These are phyloP conservation scores for Discostella pseudostelligera DNA, from an alignment of 108 stramenopile genomes.

Conservation along the genomic window DNA sequence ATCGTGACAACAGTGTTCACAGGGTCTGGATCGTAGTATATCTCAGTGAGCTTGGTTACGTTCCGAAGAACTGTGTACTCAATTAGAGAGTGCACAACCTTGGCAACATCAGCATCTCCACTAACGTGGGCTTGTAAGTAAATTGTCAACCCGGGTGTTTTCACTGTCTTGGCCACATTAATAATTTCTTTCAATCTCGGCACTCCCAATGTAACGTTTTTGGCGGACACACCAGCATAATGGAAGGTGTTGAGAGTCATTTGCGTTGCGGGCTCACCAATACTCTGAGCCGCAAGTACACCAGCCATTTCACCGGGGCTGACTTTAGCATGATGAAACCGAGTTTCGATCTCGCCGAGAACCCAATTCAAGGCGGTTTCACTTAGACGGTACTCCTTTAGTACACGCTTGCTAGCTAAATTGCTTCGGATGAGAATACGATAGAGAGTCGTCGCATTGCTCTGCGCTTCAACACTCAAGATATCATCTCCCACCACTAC, in stretches of 20 bases:
- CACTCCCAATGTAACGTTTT: conserved; percentile 99
- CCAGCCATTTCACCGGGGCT: conserved; percentile 98
- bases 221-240: conserved; percentile 97
- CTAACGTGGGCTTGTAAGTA: conserved; percentile 82
- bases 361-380: conserved; percentile 91
- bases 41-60: conserved; percentile 90
- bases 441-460: conserved; percentile 93
- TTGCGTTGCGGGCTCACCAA: conserved; percentile 99
- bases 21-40: conserved; percentile 97
- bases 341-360: conserved; percentile 87
- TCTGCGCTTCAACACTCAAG: conserved; percentile 88
- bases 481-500: conserved; percentile 94
- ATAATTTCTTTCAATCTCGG: conserved; percentile 98
- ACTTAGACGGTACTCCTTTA: conserved; percentile 88
- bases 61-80: conserved; percentile 94
- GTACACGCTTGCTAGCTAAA: conserved; percentile 84
- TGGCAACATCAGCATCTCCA: conserved; percentile 79
- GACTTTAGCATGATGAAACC: conserved; percentile 90
- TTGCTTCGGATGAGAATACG: conserved; percentile 87
- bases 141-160: conserved; percentile 94
- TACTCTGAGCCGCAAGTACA: conserved; percentile 97
- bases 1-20: conserved; percentile 84
- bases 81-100: conserved; percentile 81
- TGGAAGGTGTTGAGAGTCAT: conserved; percentile 99
- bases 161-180: conserved; percentile 95